Percentiles rank a stretch among this genome's conserved stretches.
Conservation (phyloP, 768 basidiomycete genomes). For the Hypholoma sublateritium region DNA sequence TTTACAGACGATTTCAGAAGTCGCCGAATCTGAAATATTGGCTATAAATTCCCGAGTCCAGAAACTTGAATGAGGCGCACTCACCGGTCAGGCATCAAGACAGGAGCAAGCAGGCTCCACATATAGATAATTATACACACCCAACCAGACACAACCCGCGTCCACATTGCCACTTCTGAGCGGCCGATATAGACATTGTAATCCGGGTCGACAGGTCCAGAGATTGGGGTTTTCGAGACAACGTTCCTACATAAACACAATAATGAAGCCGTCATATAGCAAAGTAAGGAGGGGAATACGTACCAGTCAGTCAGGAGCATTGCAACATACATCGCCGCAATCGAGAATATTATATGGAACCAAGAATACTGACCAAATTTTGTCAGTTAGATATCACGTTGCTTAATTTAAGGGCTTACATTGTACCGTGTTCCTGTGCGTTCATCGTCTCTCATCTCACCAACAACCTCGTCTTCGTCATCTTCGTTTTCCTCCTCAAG, state of each 20-base stretch:
- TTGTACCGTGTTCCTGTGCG: constrained; percentile 93
- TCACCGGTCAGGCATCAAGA: constrained; percentile 88
- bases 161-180: constrained; percentile 98
- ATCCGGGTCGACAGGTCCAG: constrained; percentile 49
- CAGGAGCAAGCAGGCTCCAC: constrained; percentile 88
- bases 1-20: background rate
- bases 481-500: constrained; percentile 79
- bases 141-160: constrained; percentile 96
- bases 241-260: constrained; percentile 56
- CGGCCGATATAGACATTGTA: constrained; percentile 89
- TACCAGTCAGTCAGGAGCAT: constrained; percentile 98
- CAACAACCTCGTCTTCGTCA: constrained; percentile 66
- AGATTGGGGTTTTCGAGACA: constrained; percentile 54
- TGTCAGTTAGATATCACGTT: constrained; percentile 5
- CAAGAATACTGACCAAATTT: constrained; percentile 75
- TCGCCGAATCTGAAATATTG: constrained; percentile 1
- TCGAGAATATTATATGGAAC: constrained; percentile 98
- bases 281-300: constrained; percentile 20
- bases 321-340: constrained; percentile 97
- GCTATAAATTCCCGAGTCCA: background rate
- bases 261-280: background rate
- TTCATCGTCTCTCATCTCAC: constrained; percentile 89
- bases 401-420: constrained; percentile 42
- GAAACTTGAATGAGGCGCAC: constrained; percentile 20
- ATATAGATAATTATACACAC: constrained; percentile 83